These are phyloP conservation scores for Geranium rotundifolium DNA, from an alignment of 345 rosid genomes.

Conservation along the genomic window DNA sequence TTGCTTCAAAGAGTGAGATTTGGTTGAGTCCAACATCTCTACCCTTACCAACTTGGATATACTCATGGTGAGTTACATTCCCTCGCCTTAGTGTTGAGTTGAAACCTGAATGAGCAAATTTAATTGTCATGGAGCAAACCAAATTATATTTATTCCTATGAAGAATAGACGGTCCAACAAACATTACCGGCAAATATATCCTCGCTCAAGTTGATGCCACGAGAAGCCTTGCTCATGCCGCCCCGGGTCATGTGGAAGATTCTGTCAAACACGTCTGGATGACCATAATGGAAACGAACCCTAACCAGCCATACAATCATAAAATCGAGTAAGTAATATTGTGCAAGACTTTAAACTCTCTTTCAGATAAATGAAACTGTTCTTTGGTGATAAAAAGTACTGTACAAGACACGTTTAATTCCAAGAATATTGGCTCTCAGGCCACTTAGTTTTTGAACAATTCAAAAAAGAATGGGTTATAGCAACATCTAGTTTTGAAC, in stretches of 20 bases:
- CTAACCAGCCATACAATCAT: constrained; percentile 14
- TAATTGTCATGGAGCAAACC: constrained; percentile 1
- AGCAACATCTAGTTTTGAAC: background rate
- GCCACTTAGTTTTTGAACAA: background rate
- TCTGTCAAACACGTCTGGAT: constrained; percentile 91
- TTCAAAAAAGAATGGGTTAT: background rate
- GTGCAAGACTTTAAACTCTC: too few relatives aligned
- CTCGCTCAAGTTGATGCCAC: constrained; percentile 78
- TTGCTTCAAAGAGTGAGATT: constrained; percentile 84
- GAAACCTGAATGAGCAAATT: constrained; percentile 37
- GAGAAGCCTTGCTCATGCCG: constrained; percentile 86
- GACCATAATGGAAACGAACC: constrained; percentile 79
- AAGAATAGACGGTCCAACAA: background rate
- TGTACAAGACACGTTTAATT: background rate
- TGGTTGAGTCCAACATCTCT: constrained; percentile 91
- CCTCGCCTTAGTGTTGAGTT: constrained; percentile 87
- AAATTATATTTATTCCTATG: background rate
- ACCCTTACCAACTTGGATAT: constrained; percentile 93
- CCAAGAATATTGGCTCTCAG: background rate
- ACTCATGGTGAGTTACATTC: constrained; percentile 80
- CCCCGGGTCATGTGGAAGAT: constrained; percentile 87
- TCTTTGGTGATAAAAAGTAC: background rate
- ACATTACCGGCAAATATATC: constrained; percentile 65
- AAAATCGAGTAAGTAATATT: background rate
- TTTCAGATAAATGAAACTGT: too few relatives aligned